A percentile compares a stretch with the other conserved stretches of the same genome.
These are phyloP conservation scores for Lithospermum erythrorhizon DNA, from an alignment of 257 asterid species.

Conservation along the genomic window DNA sequence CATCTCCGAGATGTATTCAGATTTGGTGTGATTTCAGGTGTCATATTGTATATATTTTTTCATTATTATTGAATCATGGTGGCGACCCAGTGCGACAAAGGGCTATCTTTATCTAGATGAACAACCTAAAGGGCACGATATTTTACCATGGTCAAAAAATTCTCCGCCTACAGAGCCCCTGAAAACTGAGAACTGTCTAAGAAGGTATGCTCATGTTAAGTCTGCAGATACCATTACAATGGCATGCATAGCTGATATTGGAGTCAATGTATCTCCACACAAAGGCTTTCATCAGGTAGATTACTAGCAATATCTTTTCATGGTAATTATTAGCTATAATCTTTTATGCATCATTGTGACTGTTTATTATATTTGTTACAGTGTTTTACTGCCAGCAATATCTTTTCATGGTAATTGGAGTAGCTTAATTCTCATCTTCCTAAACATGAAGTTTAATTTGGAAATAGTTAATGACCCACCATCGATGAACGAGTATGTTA, in stretches of 20 bases:
- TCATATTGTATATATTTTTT: not conserved
- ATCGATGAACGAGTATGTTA: too few relatives aligned
- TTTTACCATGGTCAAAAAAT: conserved; percentile 38
- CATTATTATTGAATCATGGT: conserved; percentile 33
- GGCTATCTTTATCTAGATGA: conserved; percentile 30
- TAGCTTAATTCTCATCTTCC: too few relatives aligned
- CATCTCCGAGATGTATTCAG: not conserved
- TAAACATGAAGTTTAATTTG: too few relatives aligned
- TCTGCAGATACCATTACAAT: conserved; percentile 39
- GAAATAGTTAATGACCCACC: too few relatives aligned
- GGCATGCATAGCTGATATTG: conserved; percentile 47
- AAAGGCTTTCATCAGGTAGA: conserved; percentile 50
- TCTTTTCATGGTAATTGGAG: too few relatives aligned
- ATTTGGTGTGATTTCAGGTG: not conserved
- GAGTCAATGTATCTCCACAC: conserved; percentile 28
- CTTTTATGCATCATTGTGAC: too few relatives aligned
- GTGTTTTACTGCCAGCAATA: too few relatives aligned
- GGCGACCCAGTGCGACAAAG: conserved; percentile 32
- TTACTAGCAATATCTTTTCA: not conserved
- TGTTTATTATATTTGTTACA: too few relatives aligned
- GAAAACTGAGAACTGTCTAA: conserved; percentile 30
- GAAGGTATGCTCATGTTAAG: conserved; percentile 23
- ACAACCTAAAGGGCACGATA: conserved; percentile 15
- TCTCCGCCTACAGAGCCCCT: conserved; percentile 36
- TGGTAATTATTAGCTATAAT: too few relatives aligned